Evolutionary conservation across 345 rosid species (phyloP), one percentile per base, ranked within the genome.

Genomic region (Gossypium thurberi): DNA sequence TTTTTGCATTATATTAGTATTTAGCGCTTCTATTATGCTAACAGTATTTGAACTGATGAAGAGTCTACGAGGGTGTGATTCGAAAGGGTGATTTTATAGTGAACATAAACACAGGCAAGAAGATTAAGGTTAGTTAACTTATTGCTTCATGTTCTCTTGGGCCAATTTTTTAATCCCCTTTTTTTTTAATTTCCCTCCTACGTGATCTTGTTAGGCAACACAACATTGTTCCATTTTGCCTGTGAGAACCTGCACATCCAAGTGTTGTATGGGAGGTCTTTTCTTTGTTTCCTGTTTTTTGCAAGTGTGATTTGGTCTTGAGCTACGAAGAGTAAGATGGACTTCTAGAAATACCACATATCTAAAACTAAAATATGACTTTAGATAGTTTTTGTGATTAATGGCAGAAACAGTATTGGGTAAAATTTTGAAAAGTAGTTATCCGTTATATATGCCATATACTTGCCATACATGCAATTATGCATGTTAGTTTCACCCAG

Each of bases 71-170:
- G 81, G 99, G 99, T 66, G 88, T 93, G 75, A 85, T 96, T 78
- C 88, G 90, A 80, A 96, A 93, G 88, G 98, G 99, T 74, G 97
- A 93, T 66, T 91, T 88, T 78, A 87, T 96, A 65, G 74, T 91
- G 59, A 96, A 96, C 59, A 78, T 96, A 55, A 96, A 96, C 81
- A 93, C 97, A 51, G 98, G 98, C 78, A 93, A 93, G 88, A 96
- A 81, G 84, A 77, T 96, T 65, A 93, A 96, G 98, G 98, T 90
- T 74, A 75, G 89, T 28, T 51, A 14, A 1, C 28, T 26, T 8
- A 21, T 33, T 67, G 46, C 23, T 69, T 51, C 44, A 28, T 17
- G 25, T 51, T 28, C 26, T 68, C 66, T 17, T 33, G 2, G 13
- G 11, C 65, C 21, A 15, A 2, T 33, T 15, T 67, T 46, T 48